Percentiles rank a stretch among this genome's conserved stretches.
These are phyloP conservation scores for Solanum hybrid DNA, from an alignment of 305 asterid species.

Conservation along the genomic window DNA sequence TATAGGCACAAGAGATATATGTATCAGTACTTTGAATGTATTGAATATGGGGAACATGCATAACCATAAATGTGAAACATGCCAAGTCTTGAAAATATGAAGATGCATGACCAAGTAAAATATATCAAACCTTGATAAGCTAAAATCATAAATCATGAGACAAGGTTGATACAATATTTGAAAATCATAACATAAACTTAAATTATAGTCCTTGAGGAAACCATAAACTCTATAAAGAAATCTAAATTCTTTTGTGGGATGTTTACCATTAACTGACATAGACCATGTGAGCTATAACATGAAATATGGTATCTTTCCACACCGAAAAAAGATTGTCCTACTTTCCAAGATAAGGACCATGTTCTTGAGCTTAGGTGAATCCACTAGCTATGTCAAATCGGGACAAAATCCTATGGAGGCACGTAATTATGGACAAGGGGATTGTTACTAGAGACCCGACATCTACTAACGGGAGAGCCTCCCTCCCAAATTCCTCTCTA, in stretches of 20 bases:
- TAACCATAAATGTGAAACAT: not conserved
- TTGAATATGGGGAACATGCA: not conserved
- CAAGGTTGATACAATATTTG: not conserved
- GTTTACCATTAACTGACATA: not conserved
- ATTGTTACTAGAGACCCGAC: not conserved
- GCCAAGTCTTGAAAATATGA: not conserved
- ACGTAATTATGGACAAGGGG: not conserved
- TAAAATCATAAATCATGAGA: not conserved
- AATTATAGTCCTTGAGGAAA: not conserved
- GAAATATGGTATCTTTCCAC: not conserved
- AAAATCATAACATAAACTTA: not conserved
- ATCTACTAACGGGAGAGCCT: not conserved
- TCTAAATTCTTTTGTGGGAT: not conserved
- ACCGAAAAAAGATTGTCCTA: not conserved
- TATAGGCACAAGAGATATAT: not conserved
- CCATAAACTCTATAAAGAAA: not conserved
- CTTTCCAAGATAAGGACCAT: not conserved
- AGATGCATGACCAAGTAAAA: not conserved
- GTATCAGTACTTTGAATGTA: not conserved
- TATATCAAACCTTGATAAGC: not conserved
- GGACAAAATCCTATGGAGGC: not conserved
- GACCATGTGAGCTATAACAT: not conserved
- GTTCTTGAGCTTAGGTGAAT: not conserved
- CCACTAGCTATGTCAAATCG: not conserved
- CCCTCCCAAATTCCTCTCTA: not conserved